These are phyloP conservation scores for Silene uniflora DNA, from an alignment of 148 eudicot genomes.

Conservation along the genomic window DNA sequence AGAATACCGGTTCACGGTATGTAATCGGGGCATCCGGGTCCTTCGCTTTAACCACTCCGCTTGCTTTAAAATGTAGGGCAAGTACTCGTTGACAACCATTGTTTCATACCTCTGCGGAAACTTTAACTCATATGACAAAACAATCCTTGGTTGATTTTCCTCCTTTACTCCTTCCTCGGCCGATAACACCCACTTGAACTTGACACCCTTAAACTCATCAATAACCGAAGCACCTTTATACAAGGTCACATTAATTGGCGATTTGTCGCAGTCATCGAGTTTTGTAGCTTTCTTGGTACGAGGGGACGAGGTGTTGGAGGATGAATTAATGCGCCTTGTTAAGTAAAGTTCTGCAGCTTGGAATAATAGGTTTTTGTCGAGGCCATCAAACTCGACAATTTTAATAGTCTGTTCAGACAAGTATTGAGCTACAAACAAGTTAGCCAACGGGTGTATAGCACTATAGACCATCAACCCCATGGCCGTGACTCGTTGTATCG, in stretches of 20 bases:
- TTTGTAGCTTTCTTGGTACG: not conserved
- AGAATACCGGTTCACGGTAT: conserved; percentile 21
- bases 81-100: conserved; percentile 33
- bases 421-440: not conserved
- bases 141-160: conserved; percentile 22
- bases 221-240: conserved; percentile 27
- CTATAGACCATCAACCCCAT: not conserved
- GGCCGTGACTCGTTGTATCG: not conserved
- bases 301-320: not conserved
- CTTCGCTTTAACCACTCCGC: conserved; percentile 26
- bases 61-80: conserved; percentile 32
- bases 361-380: not conserved
- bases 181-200: conserved; percentile 34
- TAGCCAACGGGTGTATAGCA: not conserved
- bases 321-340: too few relatives aligned
- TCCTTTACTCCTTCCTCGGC: not conserved
- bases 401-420: not conserved
- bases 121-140: conserved; percentile 26
- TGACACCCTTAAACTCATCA: conserved; percentile 31
- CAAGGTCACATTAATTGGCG: not conserved
- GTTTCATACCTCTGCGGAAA: conserved; percentile 31
- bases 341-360: not conserved
- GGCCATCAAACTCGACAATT: not conserved
- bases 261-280: not conserved
- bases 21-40: conserved; percentile 36